Conservation (phyloP, 2,329 filamentous ascomycete species). For the Tolypocladium pustulatum region DNA sequence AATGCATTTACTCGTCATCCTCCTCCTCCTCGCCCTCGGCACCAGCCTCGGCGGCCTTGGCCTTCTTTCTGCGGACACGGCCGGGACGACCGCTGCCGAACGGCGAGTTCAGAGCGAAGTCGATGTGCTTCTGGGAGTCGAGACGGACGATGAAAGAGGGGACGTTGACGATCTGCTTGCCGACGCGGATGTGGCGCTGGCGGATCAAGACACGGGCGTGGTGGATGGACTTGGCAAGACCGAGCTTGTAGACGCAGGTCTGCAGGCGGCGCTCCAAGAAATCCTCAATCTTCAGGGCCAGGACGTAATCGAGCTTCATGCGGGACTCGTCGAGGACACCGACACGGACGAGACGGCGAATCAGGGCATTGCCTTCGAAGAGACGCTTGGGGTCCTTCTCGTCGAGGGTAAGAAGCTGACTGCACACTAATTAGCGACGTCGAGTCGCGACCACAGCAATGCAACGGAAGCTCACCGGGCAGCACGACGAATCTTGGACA, state of each 20-base stretch:
- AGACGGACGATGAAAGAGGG: constrained; percentile 99
- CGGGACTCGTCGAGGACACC: constrained; percentile 99
- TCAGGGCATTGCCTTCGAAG: constrained; percentile 99
- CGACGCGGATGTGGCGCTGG: constrained; percentile 98
- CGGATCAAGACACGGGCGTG: constrained; percentile 99
- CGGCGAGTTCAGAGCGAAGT: constrained; percentile 95
- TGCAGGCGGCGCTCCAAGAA: constrained; percentile 99
- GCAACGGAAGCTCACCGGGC: constrained; percentile 59
- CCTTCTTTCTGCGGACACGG: constrained; percentile 99
- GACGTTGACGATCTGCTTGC: constrained; percentile 99
- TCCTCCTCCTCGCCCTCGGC: constrained; percentile 75
- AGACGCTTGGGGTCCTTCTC: constrained; percentile 99
- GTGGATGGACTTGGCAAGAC: constrained; percentile 99
- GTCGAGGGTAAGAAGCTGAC: constrained; percentile 98
- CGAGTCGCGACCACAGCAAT: not conserved
- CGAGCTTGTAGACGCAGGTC: constrained; percentile 99
- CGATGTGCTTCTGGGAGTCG: constrained; percentile 99
- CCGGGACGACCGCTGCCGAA: constrained; percentile 95
- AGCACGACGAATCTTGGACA: constrained; percentile 99
- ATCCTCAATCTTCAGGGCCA: constrained; percentile 98
- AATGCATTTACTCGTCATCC: constrained; percentile 58
- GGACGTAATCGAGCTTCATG: constrained; percentile 99
- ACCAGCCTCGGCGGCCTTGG: constrained; percentile 83
- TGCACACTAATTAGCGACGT: constrained; percentile 29
- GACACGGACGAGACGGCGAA: constrained; percentile 98